These are phyloP conservation scores for Xylaria sp. DNA, from an alignment of 2,329 filamentous ascomycete species.

Conservation along the genomic window DNA sequence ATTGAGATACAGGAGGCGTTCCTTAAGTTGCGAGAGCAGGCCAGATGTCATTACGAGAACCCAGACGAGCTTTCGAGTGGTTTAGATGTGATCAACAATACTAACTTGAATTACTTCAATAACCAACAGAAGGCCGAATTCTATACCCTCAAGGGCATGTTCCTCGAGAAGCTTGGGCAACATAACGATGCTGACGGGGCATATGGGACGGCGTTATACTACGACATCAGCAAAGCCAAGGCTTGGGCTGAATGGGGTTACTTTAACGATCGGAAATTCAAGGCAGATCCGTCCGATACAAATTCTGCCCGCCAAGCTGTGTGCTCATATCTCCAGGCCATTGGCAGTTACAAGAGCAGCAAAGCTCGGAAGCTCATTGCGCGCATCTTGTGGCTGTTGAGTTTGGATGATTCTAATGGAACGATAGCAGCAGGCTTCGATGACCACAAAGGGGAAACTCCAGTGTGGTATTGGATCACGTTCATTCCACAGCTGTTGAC, in stretches of 20 bases:
- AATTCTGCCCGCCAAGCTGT: conserved; percentile 89
- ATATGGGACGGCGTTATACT: conserved; percentile 94
- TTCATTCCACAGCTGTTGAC: conserved; percentile 97
- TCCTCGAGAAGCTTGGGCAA: conserved; percentile 91
- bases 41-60: conserved; percentile 98
- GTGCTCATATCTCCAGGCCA: conserved; percentile 95
- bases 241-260: conserved; percentile 99
- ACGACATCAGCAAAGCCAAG: conserved; percentile 94
- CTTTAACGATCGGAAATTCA: conserved; percentile 97
- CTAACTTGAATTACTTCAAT: conserved; percentile 98
- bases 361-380: conserved; percentile 95
- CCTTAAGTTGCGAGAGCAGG: conserved; percentile 96
- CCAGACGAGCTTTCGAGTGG: conserved; percentile 90
- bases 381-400: conserved; percentile 93
- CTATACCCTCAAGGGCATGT: conserved; percentile 99
- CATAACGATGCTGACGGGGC: conserved; percentile 92
- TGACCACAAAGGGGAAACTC: conserved; percentile 96
- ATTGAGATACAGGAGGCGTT: conserved; percentile 99
- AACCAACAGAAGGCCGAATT: conserved; percentile 97
- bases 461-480: conserved; percentile 99
- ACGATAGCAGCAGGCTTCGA: conserved; percentile 88
- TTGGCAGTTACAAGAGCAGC: conserved; percentile 95
- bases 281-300: conserved; percentile 84
- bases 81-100: conserved; percentile 98
- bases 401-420: conserved; percentile 88